Evolutionary conservation across 176 grass and related monocot species (phyloP).

Genomic region (Neostapfia colusana): DNA sequence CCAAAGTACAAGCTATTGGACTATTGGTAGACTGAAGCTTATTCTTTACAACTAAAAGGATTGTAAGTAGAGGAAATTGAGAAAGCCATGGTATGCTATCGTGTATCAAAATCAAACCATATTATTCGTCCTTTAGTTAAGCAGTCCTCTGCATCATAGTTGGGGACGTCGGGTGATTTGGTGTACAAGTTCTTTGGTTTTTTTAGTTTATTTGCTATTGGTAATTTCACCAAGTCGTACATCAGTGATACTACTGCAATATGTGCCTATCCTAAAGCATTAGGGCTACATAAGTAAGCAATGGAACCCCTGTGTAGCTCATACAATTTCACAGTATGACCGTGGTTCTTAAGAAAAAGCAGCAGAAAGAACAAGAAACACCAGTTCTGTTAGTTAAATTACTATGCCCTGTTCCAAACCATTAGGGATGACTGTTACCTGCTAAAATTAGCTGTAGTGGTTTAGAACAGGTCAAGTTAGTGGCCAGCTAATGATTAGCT

Average conservation of each 20-base stretch:
- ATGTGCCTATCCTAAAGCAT: background rate
- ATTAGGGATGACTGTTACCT: too few relatives aligned
- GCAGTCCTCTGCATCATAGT: background rate
- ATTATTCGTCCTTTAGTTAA: background rate
- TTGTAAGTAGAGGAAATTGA: background rate
- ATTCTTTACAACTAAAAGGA: background rate
- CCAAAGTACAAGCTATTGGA: background rate
- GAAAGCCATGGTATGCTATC: background rate
- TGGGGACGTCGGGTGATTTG: background rate
- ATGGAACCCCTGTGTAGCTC: background rate
- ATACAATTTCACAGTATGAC: background rate
- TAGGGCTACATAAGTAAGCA: background rate
- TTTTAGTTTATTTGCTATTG: background rate
- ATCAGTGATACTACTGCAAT: background rate
- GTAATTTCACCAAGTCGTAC: background rate
- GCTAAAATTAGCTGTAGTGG: too few relatives aligned
- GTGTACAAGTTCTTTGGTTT: background rate
- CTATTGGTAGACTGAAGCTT: background rate
- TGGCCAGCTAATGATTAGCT: too few relatives aligned
- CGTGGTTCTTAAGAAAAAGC: background rate
- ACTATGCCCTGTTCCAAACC: too few relatives aligned
- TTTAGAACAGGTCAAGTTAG: too few relatives aligned
- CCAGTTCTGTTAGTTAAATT: background rate
- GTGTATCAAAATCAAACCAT: background rate
- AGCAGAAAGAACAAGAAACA: background rate